Evolutionary conservation across 352 stramenopile species (phyloP), one percentile per base, ranked within the genome.

Genomic region (Phytophthora litchii): DNA sequence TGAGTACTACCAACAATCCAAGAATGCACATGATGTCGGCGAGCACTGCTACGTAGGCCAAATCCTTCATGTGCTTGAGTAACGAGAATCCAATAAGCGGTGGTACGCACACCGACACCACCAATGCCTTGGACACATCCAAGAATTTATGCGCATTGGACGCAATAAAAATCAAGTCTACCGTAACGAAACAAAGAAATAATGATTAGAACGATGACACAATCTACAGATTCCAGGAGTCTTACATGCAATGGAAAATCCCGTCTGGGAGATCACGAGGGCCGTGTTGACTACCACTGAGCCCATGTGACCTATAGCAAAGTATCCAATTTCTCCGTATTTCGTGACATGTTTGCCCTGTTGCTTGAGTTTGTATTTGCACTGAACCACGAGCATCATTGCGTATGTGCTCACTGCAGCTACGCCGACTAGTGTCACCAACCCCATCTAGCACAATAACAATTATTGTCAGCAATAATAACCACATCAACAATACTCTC

Each of bases 91-190:
- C 59, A 27, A 89, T 62, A 2, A 98, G 69, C 11, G 78, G 81
- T 1, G 82, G 74, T 4, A 92, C 64, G 19, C 80, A 91, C 23
- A 88, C 64, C 0, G 67, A 68, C 2, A 92, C 73, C 16, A 89
- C 69, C 23, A 87, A 42, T 13, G 70, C 60, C 16, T 86, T 86
- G 3, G 74, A 76, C 17, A 91, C 54, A 3, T 74, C 61, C 38
- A 85, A 64, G 55, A 96, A 91, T 23, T 79, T 88, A 37, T 94
- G 70, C 1, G 91, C 69, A 61, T 97, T 97, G 3, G 86, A 80
- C 10, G 86, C 76, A 43, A 98, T 97, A 54, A 97, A 97, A 67
- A 97, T 96, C 36, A 98, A 73, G 56, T 98, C 80, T 89, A 40
- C 12, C 0, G 45, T 11, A 9, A 52, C 31, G 48, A 20, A 48